Base-by-base conservation (phyloP, 2,329 filamentous ascomycete species). In the Ceratocystis harringtonii region DNA sequence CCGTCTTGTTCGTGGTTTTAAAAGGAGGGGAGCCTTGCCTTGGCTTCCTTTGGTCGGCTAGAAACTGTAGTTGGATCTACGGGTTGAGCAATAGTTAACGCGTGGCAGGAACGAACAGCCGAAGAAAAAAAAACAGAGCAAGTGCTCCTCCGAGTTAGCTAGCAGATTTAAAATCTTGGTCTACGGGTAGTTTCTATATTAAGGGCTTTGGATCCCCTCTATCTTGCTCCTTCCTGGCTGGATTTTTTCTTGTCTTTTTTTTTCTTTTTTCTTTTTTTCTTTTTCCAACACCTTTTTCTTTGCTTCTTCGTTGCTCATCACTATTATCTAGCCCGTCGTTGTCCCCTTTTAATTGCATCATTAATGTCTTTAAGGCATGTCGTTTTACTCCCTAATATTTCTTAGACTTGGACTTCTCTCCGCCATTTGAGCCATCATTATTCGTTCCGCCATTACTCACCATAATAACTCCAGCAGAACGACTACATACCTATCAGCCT, bases 131-230 rank as follows among this genome's bases (percentile, higher is more conserved):
- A 57, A 57, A 57, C 30, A 57, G 52, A 10, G 52, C 22, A 57
- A 7, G 3, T 57, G 52, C 52, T 57, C 52, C 52, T 57, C 52
- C 52, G 30, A 57, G 52, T 32, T 28, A 28, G 52, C 30, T 28
- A 57, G 30, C 52, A 30, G 12, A 57, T 57, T 57, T 32, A 4
- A 57, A 57, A 30, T 57, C 25, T 57, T 30, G 22, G 22, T 30
- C 52, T 57, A 28, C 52, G 10, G 52, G 52, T 17, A 57, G 52
- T 30, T 57, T 17, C 52, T 57, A 57, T 57, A 57, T 57, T 57
- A 57, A 57, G 52, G 22, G 22, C 22, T 28, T 22, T 57, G 22
- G 22, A 57, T n/a, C 52, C 52, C 36, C 36, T 41, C 36, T 15
- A 41, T 41, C 36, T 41, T 41, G 52, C 19, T 65, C 41, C 61